Evolutionary conservation across 2,329 filamentous ascomycete genomes (phyloP).

Genomic region (Beauveria medogensis): DNA sequence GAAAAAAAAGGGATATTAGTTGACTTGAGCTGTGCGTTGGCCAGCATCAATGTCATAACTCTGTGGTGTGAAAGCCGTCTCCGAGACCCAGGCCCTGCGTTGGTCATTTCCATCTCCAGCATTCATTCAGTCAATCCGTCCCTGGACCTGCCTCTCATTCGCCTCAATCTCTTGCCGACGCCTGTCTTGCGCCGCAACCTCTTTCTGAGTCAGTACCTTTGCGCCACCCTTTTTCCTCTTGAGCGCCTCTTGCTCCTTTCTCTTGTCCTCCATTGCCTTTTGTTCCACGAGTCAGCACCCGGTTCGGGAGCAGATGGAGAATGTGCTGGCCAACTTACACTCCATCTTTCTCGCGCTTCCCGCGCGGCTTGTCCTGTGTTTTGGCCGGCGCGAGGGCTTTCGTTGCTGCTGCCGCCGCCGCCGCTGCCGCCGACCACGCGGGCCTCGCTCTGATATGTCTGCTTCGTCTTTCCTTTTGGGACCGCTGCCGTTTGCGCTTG

Average conservation of each 20-base stretch:
- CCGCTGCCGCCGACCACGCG: conserved; percentile 54
- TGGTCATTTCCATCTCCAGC: neutral
- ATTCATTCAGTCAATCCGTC: neutral
- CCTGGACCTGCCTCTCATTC: neutral
- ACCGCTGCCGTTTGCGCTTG: conserved; percentile 41
- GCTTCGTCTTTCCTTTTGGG: conserved; percentile 32
- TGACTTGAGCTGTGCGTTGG: neutral
- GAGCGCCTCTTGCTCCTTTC: neutral
- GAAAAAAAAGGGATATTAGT: no score
- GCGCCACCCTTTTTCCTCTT: neutral
- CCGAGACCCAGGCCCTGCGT: neutral
- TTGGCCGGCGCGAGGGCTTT: neutral
- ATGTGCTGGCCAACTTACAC: neutral
- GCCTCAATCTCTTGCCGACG: neutral
- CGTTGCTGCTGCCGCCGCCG: neutral
- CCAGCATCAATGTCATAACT: neutral
- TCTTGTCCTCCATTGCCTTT: neutral
- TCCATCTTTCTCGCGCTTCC: neutral
- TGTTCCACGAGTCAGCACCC: neutral
- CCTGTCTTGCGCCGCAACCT: neutral
- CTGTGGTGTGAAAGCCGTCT: neutral
- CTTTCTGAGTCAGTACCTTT: neutral
- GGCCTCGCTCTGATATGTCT: conserved; percentile 38
- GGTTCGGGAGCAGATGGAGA: neutral
- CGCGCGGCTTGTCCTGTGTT: neutral